Conservation (phyloP, 495 filamentous ascomycete species). For the Penicillium bovifimosum region DNA sequence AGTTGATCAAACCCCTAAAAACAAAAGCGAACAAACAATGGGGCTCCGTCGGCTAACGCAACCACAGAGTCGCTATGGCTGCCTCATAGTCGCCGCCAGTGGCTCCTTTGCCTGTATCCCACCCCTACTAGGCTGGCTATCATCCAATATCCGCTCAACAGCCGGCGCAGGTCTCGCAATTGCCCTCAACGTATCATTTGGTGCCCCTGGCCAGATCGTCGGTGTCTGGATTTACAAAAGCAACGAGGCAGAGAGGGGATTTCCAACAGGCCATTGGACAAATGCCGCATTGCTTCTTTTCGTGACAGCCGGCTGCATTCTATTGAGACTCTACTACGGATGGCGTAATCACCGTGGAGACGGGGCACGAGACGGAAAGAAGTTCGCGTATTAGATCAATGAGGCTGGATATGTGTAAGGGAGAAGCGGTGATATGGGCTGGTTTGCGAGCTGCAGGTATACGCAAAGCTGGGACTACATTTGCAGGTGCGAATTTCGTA, state of each 20-base stretch:
- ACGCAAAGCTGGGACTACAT: neutral
- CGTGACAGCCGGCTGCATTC: constrained; percentile 31
- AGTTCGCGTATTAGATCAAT: constrained; percentile 29
- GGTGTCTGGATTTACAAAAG: constrained; percentile 70
- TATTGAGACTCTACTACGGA: constrained; percentile 35
- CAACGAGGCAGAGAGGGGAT: constrained; percentile 53
- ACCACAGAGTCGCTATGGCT: constrained; percentile 53
- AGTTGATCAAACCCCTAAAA: neutral
- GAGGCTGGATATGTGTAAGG: neutral
- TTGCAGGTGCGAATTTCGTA: neutral
- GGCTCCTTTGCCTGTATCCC: constrained; percentile 56
- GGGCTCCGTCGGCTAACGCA: neutral
- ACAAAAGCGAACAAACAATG: neutral
- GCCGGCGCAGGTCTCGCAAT: constrained; percentile 61
- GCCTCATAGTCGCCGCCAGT: constrained; percentile 59
- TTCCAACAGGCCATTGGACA: constrained; percentile 61
- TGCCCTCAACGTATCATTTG: constrained; percentile 61
- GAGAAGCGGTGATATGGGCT: neutral
- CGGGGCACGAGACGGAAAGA: constrained; percentile 19
- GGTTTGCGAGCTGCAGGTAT: neutral
- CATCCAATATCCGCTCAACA: constrained; percentile 60
- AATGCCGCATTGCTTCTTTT: constrained; percentile 46
- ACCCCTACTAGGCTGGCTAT: constrained; percentile 64
- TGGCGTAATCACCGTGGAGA: constrained; percentile 27
- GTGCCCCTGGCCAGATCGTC: constrained; percentile 62